phyloP scores from a whole-genome alignment of 31 red algal species.

The Bonnemaisonia californica region DNA sequence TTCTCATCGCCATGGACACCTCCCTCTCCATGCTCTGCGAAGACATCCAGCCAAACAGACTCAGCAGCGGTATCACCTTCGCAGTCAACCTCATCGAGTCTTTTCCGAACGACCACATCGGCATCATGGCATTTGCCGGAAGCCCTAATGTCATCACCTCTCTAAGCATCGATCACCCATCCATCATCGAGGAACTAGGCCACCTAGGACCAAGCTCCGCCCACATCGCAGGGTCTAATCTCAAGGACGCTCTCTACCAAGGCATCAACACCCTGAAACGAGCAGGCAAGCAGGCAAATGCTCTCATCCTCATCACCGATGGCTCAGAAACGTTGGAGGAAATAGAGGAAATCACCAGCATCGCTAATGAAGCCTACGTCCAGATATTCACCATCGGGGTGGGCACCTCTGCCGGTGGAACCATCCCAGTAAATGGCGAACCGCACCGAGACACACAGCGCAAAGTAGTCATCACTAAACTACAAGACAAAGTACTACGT shows the following conservation, averaged over 20 bases:
- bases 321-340: conserved; percentile 1
- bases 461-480: neutral
- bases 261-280: neutral
- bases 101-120: neutral
- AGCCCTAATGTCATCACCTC: neutral
- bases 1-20: conserved; percentile 9
- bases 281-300: neutral
- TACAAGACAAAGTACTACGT: neutral
- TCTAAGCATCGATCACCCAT: neutral
- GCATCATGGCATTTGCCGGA: conserved; percentile 7
- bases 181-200: neutral
- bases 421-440: neutral
- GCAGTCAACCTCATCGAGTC: neutral
- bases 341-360: neutral
- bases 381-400: conserved; percentile 12
- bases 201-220: neutral
- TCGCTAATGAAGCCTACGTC: neutral
- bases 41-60: conserved; percentile 1
- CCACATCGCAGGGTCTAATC: neutral
- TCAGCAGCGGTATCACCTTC: neutral
- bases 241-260: conserved; percentile 11
- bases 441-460: conserved; percentile 2
- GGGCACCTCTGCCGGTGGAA: neutral
- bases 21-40: conserved; percentile 5
- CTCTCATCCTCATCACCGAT: conserved; percentile 18